phyloP scores from a whole-genome alignment of 2,329 filamentous ascomycete genomes.

The Leptoxyphium fumago region DNA sequence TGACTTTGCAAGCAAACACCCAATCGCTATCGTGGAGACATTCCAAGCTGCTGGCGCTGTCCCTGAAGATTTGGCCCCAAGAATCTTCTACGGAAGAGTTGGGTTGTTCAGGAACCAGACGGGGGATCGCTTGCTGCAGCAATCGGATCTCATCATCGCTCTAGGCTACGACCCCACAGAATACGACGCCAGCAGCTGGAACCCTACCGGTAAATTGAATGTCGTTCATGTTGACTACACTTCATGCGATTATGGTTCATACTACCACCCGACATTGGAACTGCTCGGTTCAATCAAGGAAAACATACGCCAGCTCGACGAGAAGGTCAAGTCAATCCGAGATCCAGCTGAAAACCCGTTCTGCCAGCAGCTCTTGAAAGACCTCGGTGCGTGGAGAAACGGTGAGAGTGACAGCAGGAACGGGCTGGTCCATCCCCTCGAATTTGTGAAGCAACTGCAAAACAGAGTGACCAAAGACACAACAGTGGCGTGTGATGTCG shows the following conservation, averaged over 20 bases:
- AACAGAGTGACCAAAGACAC: constrained; percentile 25
- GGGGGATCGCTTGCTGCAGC: constrained; percentile 30
- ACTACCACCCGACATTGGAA: constrained; percentile 28
- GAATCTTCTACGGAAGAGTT: constrained; percentile 33
- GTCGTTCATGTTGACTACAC: constrained; percentile 33
- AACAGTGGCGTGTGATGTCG: constrained; percentile 31
- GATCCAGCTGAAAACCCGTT: constrained; percentile 23
- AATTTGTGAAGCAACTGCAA: constrained; percentile 32
- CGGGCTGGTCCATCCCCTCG: constrained; percentile 27
- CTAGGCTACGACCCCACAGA: constrained; percentile 35
- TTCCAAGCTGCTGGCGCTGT: constrained; percentile 37
- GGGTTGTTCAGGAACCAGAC: constrained; percentile 36
- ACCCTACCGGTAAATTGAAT: constrained; percentile 22
- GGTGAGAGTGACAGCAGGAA: neutral
- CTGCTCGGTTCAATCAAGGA: constrained; percentile 29
- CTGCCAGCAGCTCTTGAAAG: constrained; percentile 20
- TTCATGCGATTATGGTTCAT: constrained; percentile 25
- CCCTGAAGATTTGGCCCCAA: constrained; percentile 25
- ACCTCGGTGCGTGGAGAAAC: constrained; percentile 23
- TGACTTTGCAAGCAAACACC: constrained; percentile 26
- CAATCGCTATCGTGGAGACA: constrained; percentile 34
- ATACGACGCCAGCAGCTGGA: constrained; percentile 34
- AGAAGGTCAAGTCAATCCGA: constrained; percentile 19
- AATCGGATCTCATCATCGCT: constrained; percentile 30
- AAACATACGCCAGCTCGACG: constrained; percentile 25